These are phyloP conservation scores for Neurospora tetraspora DNA, from an alignment of 495 filamentous ascomycete genomes.

Conservation along the genomic window DNA sequence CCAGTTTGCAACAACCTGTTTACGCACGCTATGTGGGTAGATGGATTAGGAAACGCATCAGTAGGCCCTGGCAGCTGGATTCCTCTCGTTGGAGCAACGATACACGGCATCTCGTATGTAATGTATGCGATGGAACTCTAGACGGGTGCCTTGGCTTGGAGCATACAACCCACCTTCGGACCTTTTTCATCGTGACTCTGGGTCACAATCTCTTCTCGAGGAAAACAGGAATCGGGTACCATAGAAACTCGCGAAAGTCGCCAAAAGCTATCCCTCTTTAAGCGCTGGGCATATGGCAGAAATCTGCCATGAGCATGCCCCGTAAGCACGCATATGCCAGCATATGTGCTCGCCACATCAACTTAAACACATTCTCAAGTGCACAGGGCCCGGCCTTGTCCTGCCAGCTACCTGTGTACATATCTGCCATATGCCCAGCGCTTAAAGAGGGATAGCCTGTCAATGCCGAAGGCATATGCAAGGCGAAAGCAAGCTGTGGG, in stretches of 20 bases:
- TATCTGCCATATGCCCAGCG: too few species aligned
- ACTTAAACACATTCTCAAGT: too few species aligned
- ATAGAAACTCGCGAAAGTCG: not conserved
- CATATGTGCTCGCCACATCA: too few species aligned
- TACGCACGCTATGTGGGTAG: not conserved
- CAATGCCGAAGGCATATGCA: too few species aligned
- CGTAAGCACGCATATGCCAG: too few species aligned
- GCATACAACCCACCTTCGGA: not conserved
- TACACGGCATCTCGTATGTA: not conserved
- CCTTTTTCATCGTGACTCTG: not conserved
- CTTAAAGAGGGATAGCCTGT: too few species aligned
- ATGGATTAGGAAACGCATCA: not conserved
- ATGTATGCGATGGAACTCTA: not conserved
- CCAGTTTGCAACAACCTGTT: not conserved
- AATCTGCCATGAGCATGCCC: too few species aligned
- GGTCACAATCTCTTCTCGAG: not conserved
- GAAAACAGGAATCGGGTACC: not conserved
- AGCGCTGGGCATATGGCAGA: too few species aligned
- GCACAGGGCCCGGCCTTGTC: too few species aligned
- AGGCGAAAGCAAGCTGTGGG: too few species aligned
- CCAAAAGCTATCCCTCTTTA: too few species aligned
- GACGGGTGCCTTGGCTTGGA: not conserved
- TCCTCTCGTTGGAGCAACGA: not conserved
- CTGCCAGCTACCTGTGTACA: too few species aligned
- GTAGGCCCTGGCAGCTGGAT: not conserved